A percentile compares a stretch with the other conserved stretches of the same genome.
phyloP scores from a whole-genome alignment of 2,329 filamentous ascomycete species.

The Periglandula ipomoeae region DNA sequence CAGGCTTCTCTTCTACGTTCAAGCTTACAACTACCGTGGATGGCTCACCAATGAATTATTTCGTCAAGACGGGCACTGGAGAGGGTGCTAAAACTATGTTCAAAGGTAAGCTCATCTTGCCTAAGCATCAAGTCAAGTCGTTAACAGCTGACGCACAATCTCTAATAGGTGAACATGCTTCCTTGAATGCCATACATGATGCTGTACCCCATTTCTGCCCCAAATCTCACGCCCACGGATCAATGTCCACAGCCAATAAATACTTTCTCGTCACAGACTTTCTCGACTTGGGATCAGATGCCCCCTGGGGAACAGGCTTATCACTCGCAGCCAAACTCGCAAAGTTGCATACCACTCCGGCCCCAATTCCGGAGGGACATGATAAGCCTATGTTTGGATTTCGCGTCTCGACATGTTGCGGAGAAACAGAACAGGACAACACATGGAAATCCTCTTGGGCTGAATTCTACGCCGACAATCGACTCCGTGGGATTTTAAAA shows the following conservation, averaged over 20 bases:
- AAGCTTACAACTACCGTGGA: constrained; percentile 40
- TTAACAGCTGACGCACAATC: background rate
- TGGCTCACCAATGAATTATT: constrained; percentile 47
- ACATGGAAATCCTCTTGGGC: constrained; percentile 65
- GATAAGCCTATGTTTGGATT: constrained; percentile 68
- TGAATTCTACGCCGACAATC: constrained; percentile 73
- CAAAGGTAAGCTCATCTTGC: constrained; percentile 34
- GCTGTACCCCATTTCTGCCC: constrained; percentile 70
- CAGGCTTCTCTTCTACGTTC: constrained; percentile 59
- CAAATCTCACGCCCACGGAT: constrained; percentile 62
- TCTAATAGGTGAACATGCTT: constrained; percentile 63
- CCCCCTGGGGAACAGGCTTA: constrained; percentile 34
- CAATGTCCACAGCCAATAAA: constrained; percentile 38
- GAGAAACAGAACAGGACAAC: constrained; percentile 76
- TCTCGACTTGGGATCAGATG: constrained; percentile 49
- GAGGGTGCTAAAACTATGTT: constrained; percentile 59
- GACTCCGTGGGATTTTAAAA: constrained; percentile 56
- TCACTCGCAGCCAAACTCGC: constrained; percentile 70
- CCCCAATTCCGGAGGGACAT: constrained; percentile 52
- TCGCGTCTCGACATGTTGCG: constrained; percentile 76
- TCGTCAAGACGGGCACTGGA: constrained; percentile 62
- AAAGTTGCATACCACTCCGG: constrained; percentile 66
- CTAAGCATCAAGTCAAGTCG: background rate
- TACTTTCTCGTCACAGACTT: constrained; percentile 70
- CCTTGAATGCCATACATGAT: constrained; percentile 70